These are phyloP conservation scores for Aphanomyces invadans DNA, from an alignment of 352 stramenopile genomes.

Conservation along the genomic window DNA sequence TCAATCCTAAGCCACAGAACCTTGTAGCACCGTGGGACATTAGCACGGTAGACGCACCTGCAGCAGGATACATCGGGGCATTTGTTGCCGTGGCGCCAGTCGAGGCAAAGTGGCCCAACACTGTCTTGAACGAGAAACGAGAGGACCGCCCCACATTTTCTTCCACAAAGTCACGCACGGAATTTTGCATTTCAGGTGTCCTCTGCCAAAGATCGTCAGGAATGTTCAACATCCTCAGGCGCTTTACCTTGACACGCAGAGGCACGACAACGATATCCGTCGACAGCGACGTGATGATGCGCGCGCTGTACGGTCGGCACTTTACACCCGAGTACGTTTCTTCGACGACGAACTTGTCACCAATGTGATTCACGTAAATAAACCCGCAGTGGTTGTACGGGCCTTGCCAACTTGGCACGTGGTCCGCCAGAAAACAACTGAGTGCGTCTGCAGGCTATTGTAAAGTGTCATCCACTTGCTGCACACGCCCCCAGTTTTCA, in stretches of 20 bases:
- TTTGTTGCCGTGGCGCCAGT: background rate
- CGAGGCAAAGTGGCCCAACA: slow-evolving; percentile 18
- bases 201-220: too few relatives aligned
- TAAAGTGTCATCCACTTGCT: too few relatives aligned
- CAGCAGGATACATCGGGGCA: slow-evolving; percentile 4
- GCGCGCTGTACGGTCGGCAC: slow-evolving; percentile 67
- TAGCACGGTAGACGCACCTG: background rate
- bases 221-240: too few relatives aligned
- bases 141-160: slow-evolving; percentile 44
- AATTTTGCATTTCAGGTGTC: slow-evolving; percentile 55
- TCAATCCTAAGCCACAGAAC: slow-evolving; percentile 13
- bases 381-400: slow-evolving; percentile 77
- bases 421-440: slow-evolving; percentile 10
- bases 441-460: slow-evolving; percentile 16
- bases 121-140: slow-evolving; percentile 55
- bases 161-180: slow-evolving; percentile 47
- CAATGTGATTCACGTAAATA: slow-evolving; percentile 72
- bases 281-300: slow-evolving; percentile 60
- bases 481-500: too few relatives aligned
- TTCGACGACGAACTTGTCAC: slow-evolving; percentile 77
- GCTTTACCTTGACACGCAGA: slow-evolving; percentile 49
- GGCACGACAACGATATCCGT: slow-evolving; percentile 72
- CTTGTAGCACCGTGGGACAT: too few relatives aligned
- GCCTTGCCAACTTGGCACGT: slow-evolving; percentile 35
- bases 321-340: slow-evolving; percentile 72